Base-by-base conservation (phyloP, 305 asterid species). In the Andrographis paniculata region DNA sequence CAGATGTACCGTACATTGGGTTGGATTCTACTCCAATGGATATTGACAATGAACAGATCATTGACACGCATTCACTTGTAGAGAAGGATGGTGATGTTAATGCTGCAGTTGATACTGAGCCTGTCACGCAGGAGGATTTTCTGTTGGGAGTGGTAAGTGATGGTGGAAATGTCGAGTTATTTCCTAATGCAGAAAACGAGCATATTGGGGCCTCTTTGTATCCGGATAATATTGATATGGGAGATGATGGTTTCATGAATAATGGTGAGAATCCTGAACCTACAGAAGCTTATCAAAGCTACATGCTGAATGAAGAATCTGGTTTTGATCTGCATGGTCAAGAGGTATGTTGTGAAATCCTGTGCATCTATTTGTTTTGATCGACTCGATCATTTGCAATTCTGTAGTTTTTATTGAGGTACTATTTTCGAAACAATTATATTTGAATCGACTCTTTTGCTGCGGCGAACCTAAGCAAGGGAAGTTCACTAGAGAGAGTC, bases 301-400 rank as follows among this genome's bases (percentile, higher is more conserved):
- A 55, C 55, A 58, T 55, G 68, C 55, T 57, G 48, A 78, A 59
- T 62, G 64, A 56, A 20, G 85, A 50, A 59, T 58, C 76, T 37
- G 64, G 60, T n/a, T 53, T 65, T 42, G 60, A 66, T 65, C 58
- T 52, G 48, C 67, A 54, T 38, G 72, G 68, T 57, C 80, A 20
- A 55, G 82, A 72, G 56, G 97, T 84, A 66, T 74, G 91, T 67
- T 42, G 9, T 36, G 46, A 19, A n/a, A 43, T 55, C 30, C 30
- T 24, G n/a, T 24, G 6, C 30, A 8, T 24, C 6, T 24, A 14
- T 37, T 37, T 13, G 14, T 3, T 37, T 13, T 37, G 4, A 3
- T 5, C 8, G 17, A 37, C 5, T 37, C 14, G 8, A 37, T 37
- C 14, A 5, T 37, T 37, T 17, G 16, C 4, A 37, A 14, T 13